Base-by-base conservation (phyloP, 208 protist species). In the Crithidia acanthocephali region DNA sequence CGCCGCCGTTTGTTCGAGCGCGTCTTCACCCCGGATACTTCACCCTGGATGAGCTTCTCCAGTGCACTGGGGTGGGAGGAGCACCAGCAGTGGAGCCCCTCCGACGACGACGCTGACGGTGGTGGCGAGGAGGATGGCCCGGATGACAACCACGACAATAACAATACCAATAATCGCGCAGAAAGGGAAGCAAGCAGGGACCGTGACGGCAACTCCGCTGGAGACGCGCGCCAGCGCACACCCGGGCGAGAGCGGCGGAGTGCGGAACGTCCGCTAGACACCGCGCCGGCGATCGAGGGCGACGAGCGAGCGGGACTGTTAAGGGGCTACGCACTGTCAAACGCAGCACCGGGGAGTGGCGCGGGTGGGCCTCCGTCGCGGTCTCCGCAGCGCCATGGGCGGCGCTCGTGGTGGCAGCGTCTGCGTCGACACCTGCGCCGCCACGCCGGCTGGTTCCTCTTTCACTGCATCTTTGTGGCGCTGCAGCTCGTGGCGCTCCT, bases 1-100 rank as follows among this genome's bases (percentile, higher is more conserved):
- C 53, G 53, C 30, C 30, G 25, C 15, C 53, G 30, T 5, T n/a
- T 58, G n/a, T 58, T 40, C 30, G 30, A 58, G 10, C 20, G 53
- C 53, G 30, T 58, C 30, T 58, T 58, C 18, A 58, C 53, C 3
- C 53, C 53, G 6, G 30, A 58, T n/a, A 28, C 30, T 11, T 58
- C 53, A 10, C 53, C 20, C 28, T 58, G 53, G 50, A 55, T 55
- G 50, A 55, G 50, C 50, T 55, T 55, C 50, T 55, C 50, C 8
- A 58, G 20, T 40, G 53, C 53, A 16, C 30, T 58, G 53, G 30
- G 53, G 18, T 58, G 53, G 53, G 53, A 33, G 53, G 30, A 8
- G 7, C 11, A 58, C 30, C 15, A 33, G 9, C 53, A 4, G 3
- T 58, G 53, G 53, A 58, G 30, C 30, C 3, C 9, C 5, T 42